Conservation (phyloP, 805 yeast species). For the Lachancea kluyveri region DNA sequence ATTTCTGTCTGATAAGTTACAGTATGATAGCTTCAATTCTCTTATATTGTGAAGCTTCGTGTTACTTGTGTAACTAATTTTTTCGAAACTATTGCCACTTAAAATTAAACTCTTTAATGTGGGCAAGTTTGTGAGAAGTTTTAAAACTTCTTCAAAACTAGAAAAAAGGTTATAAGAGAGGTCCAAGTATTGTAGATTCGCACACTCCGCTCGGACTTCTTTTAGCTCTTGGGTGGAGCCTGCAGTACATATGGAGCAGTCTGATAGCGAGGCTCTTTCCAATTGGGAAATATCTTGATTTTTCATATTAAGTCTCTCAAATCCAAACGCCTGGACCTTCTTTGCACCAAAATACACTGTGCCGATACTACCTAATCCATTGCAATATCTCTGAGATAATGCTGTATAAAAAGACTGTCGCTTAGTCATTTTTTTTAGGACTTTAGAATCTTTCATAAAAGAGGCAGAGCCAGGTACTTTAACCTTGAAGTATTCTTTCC, state of each 20-base stretch:
- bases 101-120: slow-evolving; percentile 39
- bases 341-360: slow-evolving; percentile 49
- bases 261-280: slow-evolving; percentile 44
- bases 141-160: slow-evolving; percentile 34
- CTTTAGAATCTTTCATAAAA: slow-evolving; percentile 16
- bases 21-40: slow-evolving; percentile 24
- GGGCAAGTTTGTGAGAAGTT: slow-evolving; percentile 34
- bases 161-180: slow-evolving; percentile 53
- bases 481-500: slow-evolving; percentile 46
- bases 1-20: slow-evolving; percentile 8
- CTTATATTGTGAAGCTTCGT: slow-evolving; percentile 7
- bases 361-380: slow-evolving; percentile 24
- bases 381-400: slow-evolving; percentile 42
- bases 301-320: slow-evolving; percentile 45
- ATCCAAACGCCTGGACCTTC: slow-evolving; percentile 56
- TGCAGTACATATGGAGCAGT: slow-evolving; percentile 31
- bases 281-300: slow-evolving; percentile 44
- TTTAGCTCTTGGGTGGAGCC: slow-evolving; percentile 3
- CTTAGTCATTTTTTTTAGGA: slow-evolving; percentile 30
- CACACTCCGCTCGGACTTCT: slow-evolving; percentile 7
- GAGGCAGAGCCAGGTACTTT: slow-evolving; percentile 16
- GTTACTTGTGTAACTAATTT: slow-evolving; percentile 5
- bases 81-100: slow-evolving; percentile 45
- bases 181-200: slow-evolving; percentile 39
- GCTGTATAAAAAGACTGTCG: slow-evolving; percentile 40